phyloP scores from a whole-genome alignment of 306 rosid genomes.

The Gynostemma pentaphyllum region DNA sequence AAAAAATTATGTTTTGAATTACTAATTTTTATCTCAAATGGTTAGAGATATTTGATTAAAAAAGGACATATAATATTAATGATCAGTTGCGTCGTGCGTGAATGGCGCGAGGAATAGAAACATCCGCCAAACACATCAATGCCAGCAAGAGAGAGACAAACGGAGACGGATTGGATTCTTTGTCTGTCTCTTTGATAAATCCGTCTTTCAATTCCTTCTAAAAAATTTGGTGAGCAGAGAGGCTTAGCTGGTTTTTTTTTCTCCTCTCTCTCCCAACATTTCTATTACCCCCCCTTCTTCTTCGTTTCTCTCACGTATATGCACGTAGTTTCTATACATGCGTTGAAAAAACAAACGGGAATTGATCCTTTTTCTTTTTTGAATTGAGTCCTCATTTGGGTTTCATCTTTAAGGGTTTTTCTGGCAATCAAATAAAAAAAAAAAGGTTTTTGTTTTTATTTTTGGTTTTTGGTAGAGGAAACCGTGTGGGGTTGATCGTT shows the following conservation, averaged over 20 bases:
- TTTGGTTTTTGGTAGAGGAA: slow-evolving; percentile 6
- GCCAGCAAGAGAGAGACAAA: slow-evolving; percentile 28
- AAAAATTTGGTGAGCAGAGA: slow-evolving; percentile 20
- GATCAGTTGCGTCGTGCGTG: slow-evolving; percentile 26
- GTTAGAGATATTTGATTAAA: neutral
- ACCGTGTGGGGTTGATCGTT: slow-evolving; percentile 32
- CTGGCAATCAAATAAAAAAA: slow-evolving; percentile 12
- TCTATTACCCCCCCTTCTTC: slow-evolving; percentile 13
- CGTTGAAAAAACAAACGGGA: slow-evolving; percentile 4
- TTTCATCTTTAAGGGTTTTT: slow-evolving; percentile 17
- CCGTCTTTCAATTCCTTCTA: slow-evolving; percentile 16
- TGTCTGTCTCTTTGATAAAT: slow-evolving; percentile 41
- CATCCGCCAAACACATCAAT: slow-evolving; percentile 37
- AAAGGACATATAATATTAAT: neutral
- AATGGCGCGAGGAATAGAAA: slow-evolving; percentile 43
- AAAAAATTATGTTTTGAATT: too few relatives aligned
- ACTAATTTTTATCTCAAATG: too few relatives aligned
- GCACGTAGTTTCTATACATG: neutral
- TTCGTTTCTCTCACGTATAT: slow-evolving; percentile 3
- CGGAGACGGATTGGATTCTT: slow-evolving; percentile 23
- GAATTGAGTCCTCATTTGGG: neutral
- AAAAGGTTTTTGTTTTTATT: neutral
- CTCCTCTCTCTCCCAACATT: slow-evolving; percentile 10
- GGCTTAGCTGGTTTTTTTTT: slow-evolving; percentile 29
- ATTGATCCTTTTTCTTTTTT: slow-evolving; percentile 12